phyloP scores from a whole-genome alignment of 1,284 basidiomycete species.

The Ustilago crameri region DNA sequence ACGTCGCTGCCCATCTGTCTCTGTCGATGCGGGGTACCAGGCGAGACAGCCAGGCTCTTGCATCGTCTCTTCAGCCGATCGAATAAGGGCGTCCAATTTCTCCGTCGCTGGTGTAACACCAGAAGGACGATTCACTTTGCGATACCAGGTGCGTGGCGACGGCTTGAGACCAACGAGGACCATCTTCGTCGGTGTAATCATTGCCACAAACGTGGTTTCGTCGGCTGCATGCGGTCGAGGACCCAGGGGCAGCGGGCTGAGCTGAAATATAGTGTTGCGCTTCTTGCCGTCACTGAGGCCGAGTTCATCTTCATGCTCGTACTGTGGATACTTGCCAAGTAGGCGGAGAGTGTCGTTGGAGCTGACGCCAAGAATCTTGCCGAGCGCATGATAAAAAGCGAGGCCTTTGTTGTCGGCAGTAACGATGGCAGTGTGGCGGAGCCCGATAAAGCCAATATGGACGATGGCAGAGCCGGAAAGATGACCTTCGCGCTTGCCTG shows the following conservation, averaged over 20 bases:
- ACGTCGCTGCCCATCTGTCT: conserved; percentile 35
- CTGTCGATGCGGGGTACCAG: conserved; percentile 58
- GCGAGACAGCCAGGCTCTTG: conserved; percentile 47
- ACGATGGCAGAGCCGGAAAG: conserved; percentile 85
- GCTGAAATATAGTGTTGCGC: conserved; percentile 76
- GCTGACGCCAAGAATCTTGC: conserved; percentile 93
- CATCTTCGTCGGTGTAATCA: conserved; percentile 88
- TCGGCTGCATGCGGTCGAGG: conserved; percentile 81
- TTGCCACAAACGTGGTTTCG: conserved; percentile 82
- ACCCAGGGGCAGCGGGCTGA: conserved; percentile 85
- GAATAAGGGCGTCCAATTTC: conserved; percentile 7
- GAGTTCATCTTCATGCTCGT: conserved; percentile 41
- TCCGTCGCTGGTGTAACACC: conserved; percentile 4
- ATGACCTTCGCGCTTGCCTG: conserved; percentile 93
- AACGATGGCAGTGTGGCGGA: conserved; percentile 90
- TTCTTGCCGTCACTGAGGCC: conserved; percentile 29
- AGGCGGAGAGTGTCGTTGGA: conserved; percentile 94
- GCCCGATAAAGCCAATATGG: conserved; percentile 89
- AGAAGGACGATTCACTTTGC: conserved; percentile 30
- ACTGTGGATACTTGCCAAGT: conserved; percentile 80
- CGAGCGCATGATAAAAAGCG: conserved; percentile 93
- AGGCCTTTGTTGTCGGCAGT: conserved; percentile 90
- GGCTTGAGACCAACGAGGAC: conserved; percentile 94
- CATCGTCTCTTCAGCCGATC: not conserved
- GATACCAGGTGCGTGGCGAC: conserved; percentile 86